Percentiles rank a stretch among this genome's conserved stretches.
Conservation (phyloP, 495 filamentous ascomycete species). For the Aspergillus kassunensis region DNA sequence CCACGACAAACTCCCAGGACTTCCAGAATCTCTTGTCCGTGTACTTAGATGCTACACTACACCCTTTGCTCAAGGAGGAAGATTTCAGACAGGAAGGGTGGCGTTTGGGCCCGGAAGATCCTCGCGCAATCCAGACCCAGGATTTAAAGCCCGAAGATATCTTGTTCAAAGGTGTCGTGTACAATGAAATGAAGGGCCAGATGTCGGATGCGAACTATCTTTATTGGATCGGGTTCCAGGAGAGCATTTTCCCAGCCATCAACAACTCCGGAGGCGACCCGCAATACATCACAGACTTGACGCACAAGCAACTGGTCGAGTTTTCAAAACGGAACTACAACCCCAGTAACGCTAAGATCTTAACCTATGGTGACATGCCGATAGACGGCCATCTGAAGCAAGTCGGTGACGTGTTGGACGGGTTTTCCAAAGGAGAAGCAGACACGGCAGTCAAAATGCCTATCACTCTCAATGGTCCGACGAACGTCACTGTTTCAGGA, state of each 20-base stretch:
- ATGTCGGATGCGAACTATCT: conserved; percentile 97
- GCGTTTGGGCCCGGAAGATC: conserved; percentile 90
- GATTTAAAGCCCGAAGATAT: conserved; percentile 47
- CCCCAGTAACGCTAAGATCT: conserved; percentile 90
- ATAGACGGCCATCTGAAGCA: conserved; percentile 73
- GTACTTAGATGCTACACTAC: conserved; percentile 90
- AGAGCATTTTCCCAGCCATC: conserved; percentile 87
- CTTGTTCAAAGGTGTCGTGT: conserved; percentile 97
- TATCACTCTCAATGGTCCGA: conserved; percentile 66
- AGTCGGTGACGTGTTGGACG: conserved; percentile 64
- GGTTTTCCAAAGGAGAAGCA: conserved; percentile 63
- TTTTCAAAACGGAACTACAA: conserved; percentile 94
- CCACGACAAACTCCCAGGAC: conserved; percentile 94
- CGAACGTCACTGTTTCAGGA: conserved; percentile 66
- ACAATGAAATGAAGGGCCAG: conserved; percentile 99
- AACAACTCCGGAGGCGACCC: conserved; percentile 97
- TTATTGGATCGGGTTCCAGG: conserved; percentile 89
- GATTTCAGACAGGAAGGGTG: conserved; percentile 97
- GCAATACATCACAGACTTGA: conserved; percentile 90
- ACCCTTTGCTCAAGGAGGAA: conserved; percentile 79
- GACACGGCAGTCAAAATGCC: conserved; percentile 73
- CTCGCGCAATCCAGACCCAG: conserved; percentile 47
- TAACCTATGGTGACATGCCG: conserved; percentile 94
- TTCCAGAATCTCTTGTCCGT: conserved; percentile 95
- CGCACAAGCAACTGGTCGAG: conserved; percentile 74